phyloP scores from a whole-genome alignment of 192 early-diverging fungal genomes.

The Hyaloraphidium curvatum region DNA sequence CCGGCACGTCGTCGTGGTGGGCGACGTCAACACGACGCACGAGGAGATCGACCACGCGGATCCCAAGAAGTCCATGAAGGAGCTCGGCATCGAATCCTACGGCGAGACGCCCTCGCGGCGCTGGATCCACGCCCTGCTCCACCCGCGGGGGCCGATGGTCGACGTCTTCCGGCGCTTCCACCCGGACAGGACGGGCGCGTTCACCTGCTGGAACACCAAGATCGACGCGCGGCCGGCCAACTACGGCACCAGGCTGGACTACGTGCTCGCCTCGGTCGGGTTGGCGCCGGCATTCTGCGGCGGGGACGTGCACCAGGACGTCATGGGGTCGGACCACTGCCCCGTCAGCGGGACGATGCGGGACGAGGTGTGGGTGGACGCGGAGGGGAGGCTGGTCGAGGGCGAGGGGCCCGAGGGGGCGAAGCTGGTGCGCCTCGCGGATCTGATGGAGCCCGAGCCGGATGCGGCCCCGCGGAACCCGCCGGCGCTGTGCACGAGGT shows the following conservation, averaged over 20 bases:
- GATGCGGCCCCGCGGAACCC: slow-evolving; percentile 8
- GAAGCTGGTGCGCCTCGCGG: not conserved
- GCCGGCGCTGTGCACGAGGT: slow-evolving; percentile 28
- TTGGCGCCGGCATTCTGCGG: slow-evolving; percentile 37
- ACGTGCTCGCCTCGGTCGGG: slow-evolving; percentile 31
- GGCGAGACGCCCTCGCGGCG: slow-evolving; percentile 28
- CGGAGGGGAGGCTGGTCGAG: not conserved
- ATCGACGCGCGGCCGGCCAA: slow-evolving; percentile 38
- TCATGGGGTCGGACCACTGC: slow-evolving; percentile 68
- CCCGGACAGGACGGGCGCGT: slow-evolving; percentile 23
- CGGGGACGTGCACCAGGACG: slow-evolving; percentile 30
- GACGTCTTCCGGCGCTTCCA: slow-evolving; percentile 47
- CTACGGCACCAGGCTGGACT: slow-evolving; percentile 54
- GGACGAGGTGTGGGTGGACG: slow-evolving; percentile 2
- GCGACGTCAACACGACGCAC: slow-evolving; percentile 22
- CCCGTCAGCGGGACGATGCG: slow-evolving; percentile 31
- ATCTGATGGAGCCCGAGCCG: not conserved
- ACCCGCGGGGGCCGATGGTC: slow-evolving; percentile 34
- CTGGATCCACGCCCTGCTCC: slow-evolving; percentile 45
- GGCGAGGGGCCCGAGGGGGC: slow-evolving; percentile 5
- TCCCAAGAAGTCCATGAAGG: slow-evolving; percentile 27
- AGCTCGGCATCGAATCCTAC: slow-evolving; percentile 30
- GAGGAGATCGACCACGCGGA: slow-evolving; percentile 1
- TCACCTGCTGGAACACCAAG: slow-evolving; percentile 54
- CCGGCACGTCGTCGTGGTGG: slow-evolving; percentile 34